Percentiles rank a stretch among this genome's conserved stretches.
Evolutionary conservation across 2,329 filamentous ascomycete species (phyloP).

Genomic region (Aureobasidium sp.): DNA sequence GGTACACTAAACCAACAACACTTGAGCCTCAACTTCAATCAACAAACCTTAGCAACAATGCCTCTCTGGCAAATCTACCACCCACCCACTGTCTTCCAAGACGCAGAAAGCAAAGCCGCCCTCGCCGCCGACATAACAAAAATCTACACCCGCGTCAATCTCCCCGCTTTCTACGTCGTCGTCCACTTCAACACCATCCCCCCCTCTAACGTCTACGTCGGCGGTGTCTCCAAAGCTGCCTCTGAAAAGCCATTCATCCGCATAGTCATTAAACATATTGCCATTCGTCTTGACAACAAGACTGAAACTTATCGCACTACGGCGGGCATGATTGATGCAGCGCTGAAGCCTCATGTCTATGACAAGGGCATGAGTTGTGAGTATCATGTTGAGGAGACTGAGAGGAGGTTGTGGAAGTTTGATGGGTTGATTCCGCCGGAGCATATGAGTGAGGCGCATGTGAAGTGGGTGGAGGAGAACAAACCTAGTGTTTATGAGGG

Average conservation of each 20-base stretch:
- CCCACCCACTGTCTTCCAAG: conserved; percentile 27
- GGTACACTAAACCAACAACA: too few species aligned
- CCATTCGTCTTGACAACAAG: conserved; percentile 18
- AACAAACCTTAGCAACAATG: conserved; percentile 21
- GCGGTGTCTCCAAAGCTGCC: conserved; percentile 20
- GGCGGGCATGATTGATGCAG: conserved; percentile 22
- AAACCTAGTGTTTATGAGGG: conserved; percentile 18
- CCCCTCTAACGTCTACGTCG: conserved; percentile 23
- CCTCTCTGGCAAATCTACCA: conserved; percentile 38
- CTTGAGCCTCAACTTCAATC: not conserved
- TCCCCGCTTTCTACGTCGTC: conserved; percentile 39
- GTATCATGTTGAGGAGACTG: conserved; percentile 35
- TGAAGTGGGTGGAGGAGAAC: conserved; percentile 25
- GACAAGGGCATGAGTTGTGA: conserved; percentile 37
- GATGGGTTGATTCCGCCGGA: conserved; percentile 33
- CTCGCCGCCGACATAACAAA: conserved; percentile 32
- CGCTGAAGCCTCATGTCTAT: conserved; percentile 32
- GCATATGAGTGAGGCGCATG: conserved; percentile 28
- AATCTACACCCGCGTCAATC: conserved; percentile 29
- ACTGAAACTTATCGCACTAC: conserved; percentile 16
- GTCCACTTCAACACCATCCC: conserved; percentile 31
- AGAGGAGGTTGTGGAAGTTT: conserved; percentile 37
- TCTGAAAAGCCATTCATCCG: conserved; percentile 28
- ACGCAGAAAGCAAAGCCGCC: conserved; percentile 21
- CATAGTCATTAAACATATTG: conserved; percentile 27